Conservation (phyloP, 2,329 filamentous ascomycete genomes). For the Verticillium dahliae region DNA sequence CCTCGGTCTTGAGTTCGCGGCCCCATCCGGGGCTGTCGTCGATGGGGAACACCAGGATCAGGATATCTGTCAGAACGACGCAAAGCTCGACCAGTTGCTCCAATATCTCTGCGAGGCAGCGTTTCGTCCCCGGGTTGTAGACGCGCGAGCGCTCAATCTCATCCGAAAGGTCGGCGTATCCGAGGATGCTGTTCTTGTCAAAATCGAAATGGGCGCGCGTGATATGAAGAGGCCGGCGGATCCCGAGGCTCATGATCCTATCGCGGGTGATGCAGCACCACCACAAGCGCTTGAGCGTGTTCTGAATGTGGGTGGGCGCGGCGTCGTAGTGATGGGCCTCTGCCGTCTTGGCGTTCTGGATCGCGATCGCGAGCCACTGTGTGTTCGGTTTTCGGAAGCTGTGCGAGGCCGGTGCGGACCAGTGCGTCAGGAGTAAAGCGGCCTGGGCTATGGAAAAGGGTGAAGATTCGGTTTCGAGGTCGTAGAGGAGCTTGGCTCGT, state of each 20-base stretch:
- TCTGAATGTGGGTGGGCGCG: conserved; percentile 27
- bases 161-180: conserved; percentile 34
- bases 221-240: conserved; percentile 44
- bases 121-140: conserved; percentile 38
- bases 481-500: conserved; percentile 30
- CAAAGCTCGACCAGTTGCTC: conserved; percentile 37
- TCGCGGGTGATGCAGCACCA: conserved; percentile 49
- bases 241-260: conserved; percentile 39
- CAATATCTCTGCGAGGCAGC: conserved; percentile 34
- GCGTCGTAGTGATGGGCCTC: conserved; percentile 34
- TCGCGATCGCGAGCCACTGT: conserved; percentile 41
- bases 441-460: conserved; percentile 32
- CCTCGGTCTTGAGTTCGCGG: conserved; percentile 22
- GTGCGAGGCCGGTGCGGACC: conserved; percentile 24
- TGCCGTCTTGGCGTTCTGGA: conserved; percentile 40
- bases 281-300: conserved; percentile 43
- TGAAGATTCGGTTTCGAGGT: conserved; percentile 36
- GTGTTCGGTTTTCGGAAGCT: conserved; percentile 32
- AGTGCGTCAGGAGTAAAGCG: conserved; percentile 35
- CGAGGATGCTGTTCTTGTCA: conserved; percentile 26
- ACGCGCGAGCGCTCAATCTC: conserved; percentile 38
- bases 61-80: conserved; percentile 37
- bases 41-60: conserved; percentile 36
- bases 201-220: conserved; percentile 39
- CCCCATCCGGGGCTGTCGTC: conserved; percentile 34